Evolutionary conservation across 2,329 filamentous ascomycete species (phyloP), one percentile per base, ranked within the genome.

Genomic region (Aspergillus novofumigatus): DNA sequence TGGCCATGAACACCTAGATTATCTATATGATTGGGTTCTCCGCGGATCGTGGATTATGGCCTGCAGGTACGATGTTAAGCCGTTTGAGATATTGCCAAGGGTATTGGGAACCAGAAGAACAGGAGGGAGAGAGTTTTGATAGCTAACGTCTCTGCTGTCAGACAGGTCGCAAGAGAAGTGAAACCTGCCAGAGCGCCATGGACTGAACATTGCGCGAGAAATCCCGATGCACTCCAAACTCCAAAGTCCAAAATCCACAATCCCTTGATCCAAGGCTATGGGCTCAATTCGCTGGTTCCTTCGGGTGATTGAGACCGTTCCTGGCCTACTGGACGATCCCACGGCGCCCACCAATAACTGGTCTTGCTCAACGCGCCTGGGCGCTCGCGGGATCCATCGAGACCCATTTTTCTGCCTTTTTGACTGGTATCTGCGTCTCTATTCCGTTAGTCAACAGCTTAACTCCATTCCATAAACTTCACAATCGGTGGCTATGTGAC

Each of bases 241-340:
- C 26, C 49, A 11, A 50, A 26, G 3, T 35, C 8, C 6, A 35
- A 11, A 44, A 4, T 44, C 38, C 38, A 42, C 9, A 17, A 4
- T 42, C 8, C n/a, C 2, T 35, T 17, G 29, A 32, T 35, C n/a
- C 42, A 45, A 45, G 8, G 8, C 21, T 9, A 45, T 11, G 21
- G 17, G 41, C 9, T 23, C 8, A 11, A 3, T 20, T 21, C n/a
- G 10, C 20, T 21, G 44, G 8, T 23, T 26, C 9, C 11, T 47
- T 17, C 11, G 28, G 47, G 47, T 51, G 51, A 21, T 4, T 29
- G 32, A 11, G 35, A 25, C 45, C 26, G 55, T 57, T 45, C 57
- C 42, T 49, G 53, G 54, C 56, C 25, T 26, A 29, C 44, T 14
- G 28, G 54, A 53, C 54, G 57, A 59, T 59, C 57, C 11, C 49